Base-by-base conservation (phyloP, 2,329 filamentous ascomycete species). In the Neophaeococcomyces aloes region DNA sequence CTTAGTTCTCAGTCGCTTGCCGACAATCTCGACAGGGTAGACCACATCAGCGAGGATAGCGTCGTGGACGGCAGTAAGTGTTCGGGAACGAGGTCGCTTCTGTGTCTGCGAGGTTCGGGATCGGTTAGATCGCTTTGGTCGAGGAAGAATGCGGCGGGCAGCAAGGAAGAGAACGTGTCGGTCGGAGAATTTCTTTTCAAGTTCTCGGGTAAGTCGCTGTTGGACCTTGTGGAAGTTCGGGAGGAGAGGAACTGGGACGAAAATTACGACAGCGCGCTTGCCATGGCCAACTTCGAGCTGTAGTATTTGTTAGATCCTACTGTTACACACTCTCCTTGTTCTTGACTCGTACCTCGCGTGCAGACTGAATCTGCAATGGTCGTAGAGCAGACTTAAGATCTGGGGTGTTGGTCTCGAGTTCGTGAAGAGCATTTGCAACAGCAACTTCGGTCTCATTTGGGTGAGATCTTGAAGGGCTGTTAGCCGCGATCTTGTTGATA, bases 151-250 rank as follows among this genome's bases (percentile, higher is more conserved):
- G 72, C 91, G 91, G 79, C 91, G 91, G 66, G 89, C 93, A 62
- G 91, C 91, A 63, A 98, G 83, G 81, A 98, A 87, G 70, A 98
- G 78, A 70, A 98, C 91, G 74, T 98, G 91, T 74, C 91, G 91
- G 80, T 98, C 91, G 57, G 91, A 96, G 86, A 98, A 98, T 79
- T 98, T 98, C 87, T 98, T 98, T 84, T 98, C 91, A 67, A 98
- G 88, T 80, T 98, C 91, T 75, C 91, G 91, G 72, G 91, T 98
- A 67, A 98, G 82, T 68, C 91, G 88, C 79, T 96, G 91, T 81
- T 98, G 91, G 69, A 94, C 86, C 68, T 91, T 88, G 85, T 96
- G 91, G 86, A 95, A 98, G 70, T 86, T 86, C 71, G 82, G 77
- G 70, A 98, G 86, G 72, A 93, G 86, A 74, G 91, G 91, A 71